Evolutionary conservation across 208 protist genomes (phyloP).

Genomic region (Lotmaria passim): DNA sequence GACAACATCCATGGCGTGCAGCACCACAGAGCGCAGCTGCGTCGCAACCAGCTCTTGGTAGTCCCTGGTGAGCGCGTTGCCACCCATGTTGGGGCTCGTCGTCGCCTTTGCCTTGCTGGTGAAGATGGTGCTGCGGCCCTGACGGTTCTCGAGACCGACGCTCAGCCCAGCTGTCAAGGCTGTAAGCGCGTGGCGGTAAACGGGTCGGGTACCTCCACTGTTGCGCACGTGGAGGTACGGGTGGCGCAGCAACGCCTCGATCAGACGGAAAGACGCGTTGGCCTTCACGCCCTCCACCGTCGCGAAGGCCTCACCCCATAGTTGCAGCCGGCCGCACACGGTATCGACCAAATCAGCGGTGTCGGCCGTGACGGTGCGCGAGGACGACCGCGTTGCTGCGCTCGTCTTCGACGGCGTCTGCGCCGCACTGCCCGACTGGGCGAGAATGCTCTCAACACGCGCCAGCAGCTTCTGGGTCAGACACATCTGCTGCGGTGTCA

Average conservation of each 20-base stretch:
- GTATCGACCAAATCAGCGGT: slow-evolving; percentile 62
- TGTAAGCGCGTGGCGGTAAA: slow-evolving; percentile 73
- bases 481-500: slow-evolving; percentile 29
- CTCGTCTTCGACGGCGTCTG: not conserved
- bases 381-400: not conserved
- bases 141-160: slow-evolving; percentile 25
- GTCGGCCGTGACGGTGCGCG: slow-evolving; percentile 20
- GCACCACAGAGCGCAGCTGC: slow-evolving; percentile 39
- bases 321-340: slow-evolving; percentile 50
- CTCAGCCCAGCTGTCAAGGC: slow-evolving; percentile 62
- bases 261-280: slow-evolving; percentile 55
- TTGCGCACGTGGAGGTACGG: slow-evolving; percentile 66
- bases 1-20: slow-evolving; percentile 49
- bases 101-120: slow-evolving; percentile 33
- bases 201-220: slow-evolving; percentile 34
- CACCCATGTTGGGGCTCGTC: slow-evolving; percentile 15
- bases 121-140: slow-evolving; percentile 49
- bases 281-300: slow-evolving; percentile 8
- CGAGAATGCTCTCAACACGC: slow-evolving; percentile 24
- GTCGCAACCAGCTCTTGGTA: slow-evolving; percentile 42
- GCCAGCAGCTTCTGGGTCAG: slow-evolving; percentile 30
- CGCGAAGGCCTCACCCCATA: slow-evolving; percentile 14
- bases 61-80: slow-evolving; percentile 19
- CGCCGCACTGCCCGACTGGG: not conserved
- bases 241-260: slow-evolving; percentile 56